phyloP scores from a whole-genome alignment of 805 yeast genomes.

The Pachysolen tannophilus region DNA sequence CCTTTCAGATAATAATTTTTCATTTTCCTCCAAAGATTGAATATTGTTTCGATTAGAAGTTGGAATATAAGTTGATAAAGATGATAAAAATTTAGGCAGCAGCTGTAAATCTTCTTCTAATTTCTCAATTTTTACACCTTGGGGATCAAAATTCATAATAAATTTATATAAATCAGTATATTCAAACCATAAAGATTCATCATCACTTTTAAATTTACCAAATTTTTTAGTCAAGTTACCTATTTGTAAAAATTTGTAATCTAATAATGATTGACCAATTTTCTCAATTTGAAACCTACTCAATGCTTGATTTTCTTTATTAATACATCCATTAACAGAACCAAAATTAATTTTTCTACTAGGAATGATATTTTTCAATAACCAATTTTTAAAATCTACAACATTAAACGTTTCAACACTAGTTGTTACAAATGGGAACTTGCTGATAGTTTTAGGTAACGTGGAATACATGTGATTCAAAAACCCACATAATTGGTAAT shows the following conservation, averaged over 20 bases:
- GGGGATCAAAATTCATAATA: background rate
- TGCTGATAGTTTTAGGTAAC: conserved; percentile 1
- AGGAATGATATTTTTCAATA: conserved; percentile 2
- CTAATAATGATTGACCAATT: conserved; percentile 5
- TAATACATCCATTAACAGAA: conserved; percentile 1
- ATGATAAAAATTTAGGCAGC: background rate
- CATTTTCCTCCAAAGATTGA: background rate
- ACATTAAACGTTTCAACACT: conserved; percentile 1
- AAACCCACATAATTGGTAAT: background rate
- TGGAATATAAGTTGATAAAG: background rate
- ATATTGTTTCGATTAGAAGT: background rate
- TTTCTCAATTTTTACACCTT: background rate
- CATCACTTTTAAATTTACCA: conserved; percentile 4
- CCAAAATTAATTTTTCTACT: conserved; percentile 1
- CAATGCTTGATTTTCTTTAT: background rate
- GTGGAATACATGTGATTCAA: background rate
- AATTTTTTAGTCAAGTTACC: conserved; percentile 4
- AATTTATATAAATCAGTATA: conserved; percentile 4
- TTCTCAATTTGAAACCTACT: conserved; percentile 4
- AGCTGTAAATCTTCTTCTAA: background rate
- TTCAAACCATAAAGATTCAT: conserved; percentile 5
- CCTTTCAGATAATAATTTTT: background rate
- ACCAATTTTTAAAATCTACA: conserved; percentile 1
- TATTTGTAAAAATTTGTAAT: background rate
- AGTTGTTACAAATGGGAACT: background rate